Evolutionary conservation across 352 stramenopile species (phyloP).

Genomic region (Pythium pectinolyticum): DNA sequence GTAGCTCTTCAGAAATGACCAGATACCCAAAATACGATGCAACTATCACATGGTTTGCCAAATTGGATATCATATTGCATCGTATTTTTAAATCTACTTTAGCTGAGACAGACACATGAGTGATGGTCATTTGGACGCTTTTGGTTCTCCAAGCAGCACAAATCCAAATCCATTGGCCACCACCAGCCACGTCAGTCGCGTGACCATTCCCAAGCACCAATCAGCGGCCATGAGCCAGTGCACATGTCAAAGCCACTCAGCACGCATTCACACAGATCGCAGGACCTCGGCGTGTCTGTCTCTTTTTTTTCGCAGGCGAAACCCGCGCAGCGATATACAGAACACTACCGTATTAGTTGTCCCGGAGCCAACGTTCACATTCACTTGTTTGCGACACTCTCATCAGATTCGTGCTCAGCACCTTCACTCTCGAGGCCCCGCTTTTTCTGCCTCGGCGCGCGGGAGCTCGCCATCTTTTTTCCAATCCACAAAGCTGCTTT

Average conservation of each 20-base stretch:
- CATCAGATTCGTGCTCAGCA: too few species aligned
- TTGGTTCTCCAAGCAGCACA: conserved; percentile 5
- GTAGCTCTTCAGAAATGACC: not conserved
- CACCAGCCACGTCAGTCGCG: not conserved
- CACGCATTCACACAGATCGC: too few species aligned
- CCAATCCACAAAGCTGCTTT: not conserved
- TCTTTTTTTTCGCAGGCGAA: too few species aligned
- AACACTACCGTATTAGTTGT: too few species aligned
- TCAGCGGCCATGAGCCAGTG: not conserved
- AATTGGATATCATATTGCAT: not conserved
- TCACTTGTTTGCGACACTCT: too few species aligned
- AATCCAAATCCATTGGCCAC: not conserved
- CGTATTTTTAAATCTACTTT: conserved; percentile 8
- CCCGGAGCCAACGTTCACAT: too few species aligned
- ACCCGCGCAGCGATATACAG: too few species aligned
- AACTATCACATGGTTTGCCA: not conserved
- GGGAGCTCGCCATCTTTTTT: too few species aligned
- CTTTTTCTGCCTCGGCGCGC: not conserved
- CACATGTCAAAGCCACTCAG: too few species aligned
- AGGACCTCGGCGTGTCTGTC: too few species aligned
- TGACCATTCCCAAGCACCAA: not conserved
- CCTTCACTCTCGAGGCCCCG: too few species aligned
- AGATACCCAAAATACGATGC: conserved; percentile 12
- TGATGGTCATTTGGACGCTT: conserved; percentile 20
- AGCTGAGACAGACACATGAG: conserved; percentile 18